phyloP scores from a whole-genome alignment of 225 moss, liverwort and hornwort species.

The Anthoceros angustus region DNA sequence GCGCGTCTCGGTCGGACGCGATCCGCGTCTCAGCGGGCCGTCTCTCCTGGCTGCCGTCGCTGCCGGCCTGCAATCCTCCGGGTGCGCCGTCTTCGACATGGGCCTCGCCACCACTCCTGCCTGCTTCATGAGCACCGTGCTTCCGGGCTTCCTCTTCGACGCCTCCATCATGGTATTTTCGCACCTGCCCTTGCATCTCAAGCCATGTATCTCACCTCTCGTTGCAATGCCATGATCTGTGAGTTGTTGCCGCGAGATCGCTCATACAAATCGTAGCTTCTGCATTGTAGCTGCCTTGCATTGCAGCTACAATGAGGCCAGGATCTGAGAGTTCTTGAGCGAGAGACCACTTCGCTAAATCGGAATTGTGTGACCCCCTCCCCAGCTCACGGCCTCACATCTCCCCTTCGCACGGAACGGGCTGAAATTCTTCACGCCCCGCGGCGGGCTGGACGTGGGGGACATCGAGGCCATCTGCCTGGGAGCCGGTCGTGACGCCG shows the following conservation, averaged over 20 bases:
- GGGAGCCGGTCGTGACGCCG: background rate
- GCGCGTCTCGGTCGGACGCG: background rate
- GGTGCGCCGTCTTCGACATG: constrained; percentile 3
- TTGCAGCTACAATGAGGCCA: no score
- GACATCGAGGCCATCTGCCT: background rate
- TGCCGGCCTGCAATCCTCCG: background rate
- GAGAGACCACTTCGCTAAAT: no score
- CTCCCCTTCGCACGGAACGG: background rate
- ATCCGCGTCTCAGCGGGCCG: background rate
- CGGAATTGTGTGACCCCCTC: background rate
- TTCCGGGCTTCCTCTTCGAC: background rate
- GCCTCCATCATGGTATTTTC: background rate
- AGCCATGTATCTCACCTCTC: no score
- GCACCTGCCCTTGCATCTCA: background rate
- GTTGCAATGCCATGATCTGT: no score
- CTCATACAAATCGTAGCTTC: no score
- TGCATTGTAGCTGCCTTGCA: no score
- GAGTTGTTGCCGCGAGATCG: no score
- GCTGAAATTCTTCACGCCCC: background rate
- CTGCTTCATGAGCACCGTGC: constrained; percentile 5
- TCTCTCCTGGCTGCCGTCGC: background rate
- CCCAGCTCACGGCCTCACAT: background rate
- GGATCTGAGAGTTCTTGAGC: no score
- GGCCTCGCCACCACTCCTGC: background rate
- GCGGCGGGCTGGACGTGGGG: background rate